These are phyloP conservation scores for Vicia faba DNA, from an alignment of 306 rosid genomes.

Conservation along the genomic window DNA sequence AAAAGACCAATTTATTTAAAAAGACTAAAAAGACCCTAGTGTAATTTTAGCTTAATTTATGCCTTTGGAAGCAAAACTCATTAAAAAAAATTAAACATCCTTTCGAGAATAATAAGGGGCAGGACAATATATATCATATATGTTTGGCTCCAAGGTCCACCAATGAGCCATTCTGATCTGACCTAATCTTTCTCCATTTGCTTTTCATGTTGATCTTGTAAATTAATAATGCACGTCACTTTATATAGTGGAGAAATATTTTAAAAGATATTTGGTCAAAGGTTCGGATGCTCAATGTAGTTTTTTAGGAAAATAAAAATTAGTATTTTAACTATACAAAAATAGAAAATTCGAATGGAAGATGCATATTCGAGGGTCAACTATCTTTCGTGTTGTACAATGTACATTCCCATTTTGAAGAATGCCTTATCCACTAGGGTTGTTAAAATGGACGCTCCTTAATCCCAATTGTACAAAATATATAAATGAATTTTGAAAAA, in stretches of 20 bases:
- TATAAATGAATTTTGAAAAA: no score
- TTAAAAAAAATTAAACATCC: not conserved
- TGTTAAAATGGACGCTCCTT: not conserved
- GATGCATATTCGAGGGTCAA: not conserved
- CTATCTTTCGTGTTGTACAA: not conserved
- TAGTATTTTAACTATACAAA: not conserved
- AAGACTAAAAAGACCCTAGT: no score
- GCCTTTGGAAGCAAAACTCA: not conserved
- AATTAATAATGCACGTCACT: not conserved
- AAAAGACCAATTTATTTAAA: no score
- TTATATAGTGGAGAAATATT: conserved; percentile 1
- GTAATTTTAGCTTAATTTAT: no score
- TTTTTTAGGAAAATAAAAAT: no score
- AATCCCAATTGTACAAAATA: not conserved
- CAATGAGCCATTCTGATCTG: not conserved
- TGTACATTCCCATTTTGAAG: not conserved
- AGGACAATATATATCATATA: not conserved
- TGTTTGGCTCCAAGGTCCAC: conserved; percentile 20
- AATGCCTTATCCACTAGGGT: not conserved
- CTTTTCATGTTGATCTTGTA: not conserved
- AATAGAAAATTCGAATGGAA: not conserved
- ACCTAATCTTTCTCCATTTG: not conserved
- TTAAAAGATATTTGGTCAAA: not conserved
- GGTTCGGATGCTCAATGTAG: not conserved
- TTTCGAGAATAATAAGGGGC: conserved; percentile 1